Base-by-base conservation (phyloP, 169 alveolate species). In the Plasmodium reichenowi region DNA sequence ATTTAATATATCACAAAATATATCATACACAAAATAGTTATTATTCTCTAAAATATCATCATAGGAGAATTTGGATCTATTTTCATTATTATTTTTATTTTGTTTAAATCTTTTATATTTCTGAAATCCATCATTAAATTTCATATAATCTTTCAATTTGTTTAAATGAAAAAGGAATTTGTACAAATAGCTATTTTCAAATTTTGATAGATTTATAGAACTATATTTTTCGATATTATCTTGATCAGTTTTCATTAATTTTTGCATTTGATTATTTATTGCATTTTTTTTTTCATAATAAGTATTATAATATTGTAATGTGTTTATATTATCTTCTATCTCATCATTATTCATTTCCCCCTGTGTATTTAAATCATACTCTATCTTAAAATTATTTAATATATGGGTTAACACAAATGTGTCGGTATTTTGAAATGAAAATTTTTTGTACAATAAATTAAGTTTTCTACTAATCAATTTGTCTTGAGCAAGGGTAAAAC, bases 71-170 rank as follows among this genome's bases (percentile, higher is more conserved):
- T 52, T 45, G 0, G 12, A 20, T 15, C 0, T 15, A 68, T 45
- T 47, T 38, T n/a, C 13, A 45, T 12, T 68, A 32, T 22, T 38
- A 15, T 47, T 50, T 63, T 20, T 15, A 52, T 75, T 66, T 43
- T 50, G 78, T n/a, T 70, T 78, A 54, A 38, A 29, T 66, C 47
- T 66, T 50, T 64, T 43, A 9, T 66, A 66, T 70, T 56, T 63
- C 20, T 78, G 64, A 24, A 52, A 64, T 15, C 89, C 76, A 32
- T 78, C 89, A 9, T 78, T 71, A 13, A 78, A 78, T 78, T 15
- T 52, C 72, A 78, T 78, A 13, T 63, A 43, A 5, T 47, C 75
- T 60, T 78, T 78, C 9, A 64, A 59, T 56, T 48, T 78, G 48
- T 78, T 78, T 26, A 78, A 15, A 29, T 67, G 24, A 12, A 52